Conservation (phyloP, 1,284 basidiomycete species). For the Malassezia vespertilionis region DNA sequence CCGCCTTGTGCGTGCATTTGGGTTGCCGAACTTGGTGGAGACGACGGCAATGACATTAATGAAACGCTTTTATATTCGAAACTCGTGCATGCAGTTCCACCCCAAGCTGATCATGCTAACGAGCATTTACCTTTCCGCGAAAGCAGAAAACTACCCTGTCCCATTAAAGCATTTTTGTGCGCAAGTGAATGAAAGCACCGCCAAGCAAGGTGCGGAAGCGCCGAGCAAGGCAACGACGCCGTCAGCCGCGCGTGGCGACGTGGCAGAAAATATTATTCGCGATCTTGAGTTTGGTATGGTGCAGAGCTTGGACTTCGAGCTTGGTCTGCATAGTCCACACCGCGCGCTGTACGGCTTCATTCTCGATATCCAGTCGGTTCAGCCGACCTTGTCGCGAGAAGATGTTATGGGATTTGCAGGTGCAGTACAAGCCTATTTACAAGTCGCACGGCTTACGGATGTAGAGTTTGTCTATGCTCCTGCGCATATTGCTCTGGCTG, state of each 20-base stretch:
- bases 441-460: constrained; percentile 68
- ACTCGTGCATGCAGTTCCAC: constrained; percentile 98
- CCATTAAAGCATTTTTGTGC: constrained; percentile 63
- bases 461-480: constrained; percentile 83
- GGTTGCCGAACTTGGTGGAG: constrained; percentile 80
- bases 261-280: constrained; percentile 64
- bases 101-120: constrained; percentile 97
- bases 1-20: constrained; percentile 71
- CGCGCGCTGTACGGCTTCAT: constrained; percentile 77
- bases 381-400: constrained; percentile 13
- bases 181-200: constrained; percentile 9
- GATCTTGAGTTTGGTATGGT: constrained; percentile 89
- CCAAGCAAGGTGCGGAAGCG: background rate
- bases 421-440: constrained; percentile 17
- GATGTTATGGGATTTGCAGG: constrained; percentile 22
- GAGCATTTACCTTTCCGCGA: constrained; percentile 84
- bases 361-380: constrained; percentile 72
- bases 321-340: constrained; percentile 80
- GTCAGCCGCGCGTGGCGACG: constrained; percentile 56
- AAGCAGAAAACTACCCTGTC: constrained; percentile 88
- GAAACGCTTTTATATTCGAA: constrained; percentile 93
- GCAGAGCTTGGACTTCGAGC: constrained; percentile 84
- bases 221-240: constrained; percentile 54
- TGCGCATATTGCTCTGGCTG: constrained; percentile 80
- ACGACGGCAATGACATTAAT: constrained; percentile 82